phyloP scores from a whole-genome alignment of 306 rosid species.

The Prosopis cineraria region DNA sequence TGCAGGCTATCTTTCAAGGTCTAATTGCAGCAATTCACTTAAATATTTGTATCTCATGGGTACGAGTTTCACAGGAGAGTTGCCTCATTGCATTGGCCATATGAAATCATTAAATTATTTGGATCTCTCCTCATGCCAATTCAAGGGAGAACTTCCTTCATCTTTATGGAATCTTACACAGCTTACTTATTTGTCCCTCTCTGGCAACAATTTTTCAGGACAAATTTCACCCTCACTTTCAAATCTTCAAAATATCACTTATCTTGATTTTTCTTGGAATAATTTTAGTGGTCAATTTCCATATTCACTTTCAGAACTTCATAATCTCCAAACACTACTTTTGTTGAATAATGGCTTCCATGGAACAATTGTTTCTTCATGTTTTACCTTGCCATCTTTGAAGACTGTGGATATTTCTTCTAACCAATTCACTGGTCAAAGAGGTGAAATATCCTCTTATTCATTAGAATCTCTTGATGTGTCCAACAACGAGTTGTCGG shows the following conservation, averaged over 20 bases:
- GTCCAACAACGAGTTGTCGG: no score
- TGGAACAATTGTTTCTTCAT: not conserved
- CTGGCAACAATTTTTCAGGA: not conserved
- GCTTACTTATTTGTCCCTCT: not conserved
- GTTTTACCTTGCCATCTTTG: no score
- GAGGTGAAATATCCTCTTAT: no score
- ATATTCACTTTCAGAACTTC: no score
- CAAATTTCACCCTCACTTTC: not conserved
- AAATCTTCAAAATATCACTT: not conserved
- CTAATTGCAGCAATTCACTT: not conserved
- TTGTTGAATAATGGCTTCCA: no score
- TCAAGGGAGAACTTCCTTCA: not conserved
- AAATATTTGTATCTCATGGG: accelerated
- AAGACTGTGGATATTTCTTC: no score
- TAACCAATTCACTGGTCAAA: no score
- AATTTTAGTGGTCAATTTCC: not conserved
- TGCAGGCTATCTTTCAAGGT: not conserved
- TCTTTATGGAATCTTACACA: not conserved
- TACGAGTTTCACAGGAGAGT: not conserved
- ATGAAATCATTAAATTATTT: not conserved
- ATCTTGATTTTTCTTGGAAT: not conserved
- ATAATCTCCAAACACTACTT: no score
- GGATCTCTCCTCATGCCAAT: not conserved
- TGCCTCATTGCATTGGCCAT: not conserved
- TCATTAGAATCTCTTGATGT: no score